Evolutionary conservation across 2,329 filamentous ascomycete species (phyloP).

Genomic region (Clonostachys chloroleuca): DNA sequence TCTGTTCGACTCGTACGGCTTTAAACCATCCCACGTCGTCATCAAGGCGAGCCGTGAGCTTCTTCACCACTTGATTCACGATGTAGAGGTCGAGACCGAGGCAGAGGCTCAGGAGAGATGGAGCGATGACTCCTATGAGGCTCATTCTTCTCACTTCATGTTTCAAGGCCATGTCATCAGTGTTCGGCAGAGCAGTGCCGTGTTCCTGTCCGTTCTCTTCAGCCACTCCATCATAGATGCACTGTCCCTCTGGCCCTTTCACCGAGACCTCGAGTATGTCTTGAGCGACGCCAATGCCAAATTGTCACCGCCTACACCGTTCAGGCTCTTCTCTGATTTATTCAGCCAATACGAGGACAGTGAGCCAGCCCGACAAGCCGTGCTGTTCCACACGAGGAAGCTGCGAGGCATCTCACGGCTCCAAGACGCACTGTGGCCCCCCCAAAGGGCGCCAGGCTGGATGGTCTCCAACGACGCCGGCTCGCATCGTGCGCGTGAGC

Average conservation of each 20-base stretch:
- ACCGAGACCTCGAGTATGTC: conserved; percentile 22
- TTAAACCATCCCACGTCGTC: conserved; percentile 18
- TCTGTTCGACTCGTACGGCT: conserved; percentile 10
- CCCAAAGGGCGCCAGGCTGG: conserved; percentile 21
- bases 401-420: conserved; percentile 28
- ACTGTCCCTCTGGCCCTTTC: conserved; percentile 21
- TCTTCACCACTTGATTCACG: conserved; percentile 15
- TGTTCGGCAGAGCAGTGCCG: conserved; percentile 5
- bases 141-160: conserved; percentile 19
- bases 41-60: conserved; percentile 11
- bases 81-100: conserved; percentile 11
- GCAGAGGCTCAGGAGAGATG: conserved; percentile 10
- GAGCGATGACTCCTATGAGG: conserved; percentile 8
- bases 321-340: conserved; percentile 22
- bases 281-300: conserved; percentile 11
- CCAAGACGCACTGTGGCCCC: conserved; percentile 21
- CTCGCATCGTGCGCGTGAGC: conserved; percentile 9
- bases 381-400: conserved; percentile 18
- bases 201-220: conserved; percentile 19
- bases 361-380: conserved; percentile 15
- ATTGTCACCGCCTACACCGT: conserved; percentile 15
- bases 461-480: conserved; percentile 22
- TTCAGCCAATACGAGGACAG: conserved; percentile 20
- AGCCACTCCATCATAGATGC: conserved; percentile 29
- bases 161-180: conserved; percentile 17